Conservation (phyloP, 2,329 filamentous ascomycete genomes). For the Curvularia lunata region DNA sequence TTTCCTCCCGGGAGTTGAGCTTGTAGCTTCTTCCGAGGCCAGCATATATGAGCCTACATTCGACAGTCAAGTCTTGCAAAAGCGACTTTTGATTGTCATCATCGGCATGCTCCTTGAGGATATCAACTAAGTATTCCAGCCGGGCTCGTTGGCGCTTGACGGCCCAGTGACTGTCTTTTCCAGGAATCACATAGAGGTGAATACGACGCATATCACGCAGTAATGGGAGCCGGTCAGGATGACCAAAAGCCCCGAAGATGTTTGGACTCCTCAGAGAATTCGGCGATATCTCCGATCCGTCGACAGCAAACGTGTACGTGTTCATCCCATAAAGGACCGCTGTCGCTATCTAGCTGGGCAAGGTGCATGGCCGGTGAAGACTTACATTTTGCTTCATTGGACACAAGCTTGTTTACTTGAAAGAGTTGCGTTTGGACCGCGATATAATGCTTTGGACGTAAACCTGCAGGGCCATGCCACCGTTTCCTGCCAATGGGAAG, state of each 20-base stretch:
- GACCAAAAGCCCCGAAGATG: conserved; percentile 28
- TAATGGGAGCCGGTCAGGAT: conserved; percentile 14
- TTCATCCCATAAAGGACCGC: conserved; percentile 32
- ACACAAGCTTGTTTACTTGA: conserved; percentile 24
- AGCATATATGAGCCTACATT: neutral
- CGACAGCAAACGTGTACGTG: conserved; percentile 25
- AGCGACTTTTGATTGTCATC: conserved; percentile 24
- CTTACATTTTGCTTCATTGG: conserved; percentile 25
- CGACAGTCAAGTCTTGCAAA: conserved; percentile 19
- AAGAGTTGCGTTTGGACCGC: conserved; percentile 19
- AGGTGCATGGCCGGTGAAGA: neutral
- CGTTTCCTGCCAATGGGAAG: neutral
- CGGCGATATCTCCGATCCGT: conserved; percentile 10
- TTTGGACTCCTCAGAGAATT: conserved; percentile 21
- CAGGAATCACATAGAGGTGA: conserved; percentile 12
- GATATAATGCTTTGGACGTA: neutral
- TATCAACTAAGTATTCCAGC: conserved; percentile 28
- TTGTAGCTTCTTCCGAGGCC: neutral
- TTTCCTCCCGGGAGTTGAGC: neutral
- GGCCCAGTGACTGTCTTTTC: conserved; percentile 15
- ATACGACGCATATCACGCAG: conserved; percentile 30
- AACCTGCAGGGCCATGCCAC: neutral
- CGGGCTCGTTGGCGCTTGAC: conserved; percentile 26
- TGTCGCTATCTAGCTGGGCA: conserved; percentile 5
- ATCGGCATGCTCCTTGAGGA: conserved; percentile 29